Evolutionary conservation across 192 early-diverging fungal species (phyloP).

Genomic region (Coemansia sp.): DNA sequence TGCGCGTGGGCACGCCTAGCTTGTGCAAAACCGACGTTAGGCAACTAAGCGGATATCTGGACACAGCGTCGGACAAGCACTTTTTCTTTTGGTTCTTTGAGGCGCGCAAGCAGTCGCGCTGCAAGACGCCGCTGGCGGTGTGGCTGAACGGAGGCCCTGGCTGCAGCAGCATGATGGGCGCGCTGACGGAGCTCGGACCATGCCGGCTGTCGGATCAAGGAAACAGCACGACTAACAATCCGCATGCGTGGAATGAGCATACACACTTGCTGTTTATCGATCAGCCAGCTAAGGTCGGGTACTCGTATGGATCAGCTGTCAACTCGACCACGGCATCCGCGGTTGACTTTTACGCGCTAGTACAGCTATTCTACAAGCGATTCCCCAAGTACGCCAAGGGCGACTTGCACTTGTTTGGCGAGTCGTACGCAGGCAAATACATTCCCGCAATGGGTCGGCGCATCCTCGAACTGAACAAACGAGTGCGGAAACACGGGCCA

Average conservation of each 20-base stretch:
- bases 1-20: constrained; percentile 29
- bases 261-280: constrained; percentile 82
- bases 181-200: constrained; percentile 82
- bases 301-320: constrained; percentile 77
- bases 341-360: constrained; percentile 80
- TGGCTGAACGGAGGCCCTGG: constrained; percentile 88
- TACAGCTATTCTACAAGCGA: constrained; percentile 84
- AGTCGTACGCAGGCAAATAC: constrained; percentile 88
- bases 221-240: constrained; percentile 67
- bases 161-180: constrained; percentile 70
- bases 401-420: constrained; percentile 87
- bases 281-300: constrained; percentile 90
- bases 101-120: constrained; percentile 62
- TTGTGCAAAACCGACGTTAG: constrained; percentile 86
- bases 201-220: constrained; percentile 77
- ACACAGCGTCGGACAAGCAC: constrained; percentile 67
- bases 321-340: constrained; percentile 71
- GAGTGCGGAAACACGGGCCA: neutral
- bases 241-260: constrained; percentile 86
- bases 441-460: constrained; percentile 82
- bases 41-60: constrained; percentile 82
- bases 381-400: constrained; percentile 73
- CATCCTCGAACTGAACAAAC: constrained; percentile 68
- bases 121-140: constrained; percentile 70
- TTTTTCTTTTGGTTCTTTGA: constrained; percentile 98